phyloP scores from a whole-genome alignment of 192 early-diverging fungal species.

The Chytriomyces sp. region DNA sequence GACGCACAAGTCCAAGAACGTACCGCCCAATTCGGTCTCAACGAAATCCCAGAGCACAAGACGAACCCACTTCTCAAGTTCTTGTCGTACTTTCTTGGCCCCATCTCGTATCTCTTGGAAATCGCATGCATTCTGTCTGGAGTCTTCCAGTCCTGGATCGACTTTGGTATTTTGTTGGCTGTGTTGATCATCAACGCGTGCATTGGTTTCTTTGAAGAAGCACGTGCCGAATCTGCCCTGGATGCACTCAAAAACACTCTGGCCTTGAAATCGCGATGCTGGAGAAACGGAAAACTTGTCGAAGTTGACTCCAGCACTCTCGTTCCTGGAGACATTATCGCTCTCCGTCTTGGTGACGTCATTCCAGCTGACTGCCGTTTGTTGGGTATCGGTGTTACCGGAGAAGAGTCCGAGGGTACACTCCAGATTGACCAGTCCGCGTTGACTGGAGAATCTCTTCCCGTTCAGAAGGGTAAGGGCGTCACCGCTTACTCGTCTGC shows the following conservation, averaged over 20 bases:
- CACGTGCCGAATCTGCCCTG: conserved; percentile 89
- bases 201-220: conserved; percentile 93
- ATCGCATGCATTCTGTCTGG: conserved; percentile 84
- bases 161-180: conserved; percentile 84
- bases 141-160: conserved; percentile 79
- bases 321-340: conserved; percentile 92
- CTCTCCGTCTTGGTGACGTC: conserved; percentile 91
- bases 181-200: conserved; percentile 87
- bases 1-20: conserved; percentile 75
- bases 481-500: conserved; percentile 89
- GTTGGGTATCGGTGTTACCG: conserved; percentile 59
- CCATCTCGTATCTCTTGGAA: conserved; percentile 90
- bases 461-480: conserved; percentile 83
- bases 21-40: conserved; percentile 73
- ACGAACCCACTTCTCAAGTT: conserved; percentile 86
- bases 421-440: conserved; percentile 91
- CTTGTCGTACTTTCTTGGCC: conserved; percentile 82
- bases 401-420: conserved; percentile 74
- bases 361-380: conserved; percentile 90
- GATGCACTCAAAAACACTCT: conserved; percentile 95
- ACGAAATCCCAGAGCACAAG: conserved; percentile 78
- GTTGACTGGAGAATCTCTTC: conserved; percentile 92
- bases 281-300: conserved; percentile 81
- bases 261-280: conserved; percentile 80
- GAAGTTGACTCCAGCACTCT: conserved; percentile 80